Evolutionary conservation across 2,329 filamentous ascomycete genomes (phyloP).

Genomic region (Arachnopeziza araneosa): DNA sequence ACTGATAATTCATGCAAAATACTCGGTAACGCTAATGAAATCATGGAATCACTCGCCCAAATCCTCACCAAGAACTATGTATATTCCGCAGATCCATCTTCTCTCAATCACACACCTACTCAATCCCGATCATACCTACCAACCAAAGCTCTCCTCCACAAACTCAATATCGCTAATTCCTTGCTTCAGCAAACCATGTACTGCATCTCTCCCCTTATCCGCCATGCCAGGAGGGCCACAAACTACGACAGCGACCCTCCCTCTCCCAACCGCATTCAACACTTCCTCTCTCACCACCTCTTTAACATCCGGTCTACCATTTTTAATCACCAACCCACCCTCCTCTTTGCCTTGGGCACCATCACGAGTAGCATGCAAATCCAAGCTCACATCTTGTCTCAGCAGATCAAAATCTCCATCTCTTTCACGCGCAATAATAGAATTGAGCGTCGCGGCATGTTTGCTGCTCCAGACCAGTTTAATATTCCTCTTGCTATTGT

Average conservation of each 20-base stretch:
- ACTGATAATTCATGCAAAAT: too few relatives aligned
- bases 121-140: not conserved
- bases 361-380: not conserved
- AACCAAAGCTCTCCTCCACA: not conserved
- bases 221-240: constrained; percentile 42
- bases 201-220: constrained; percentile 36
- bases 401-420: not conserved
- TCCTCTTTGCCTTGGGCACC: constrained; percentile 15
- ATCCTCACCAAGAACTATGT: too few relatives aligned
- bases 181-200: constrained; percentile 9
- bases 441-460: not conserved
- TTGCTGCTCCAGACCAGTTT: not conserved
- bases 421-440: constrained; percentile 19
- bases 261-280: not conserved
- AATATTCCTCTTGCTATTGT: not conserved
- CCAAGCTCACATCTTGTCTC: not conserved
- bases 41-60: too few relatives aligned
- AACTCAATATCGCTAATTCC: not conserved
- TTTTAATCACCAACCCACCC: constrained; percentile 22
- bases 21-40: too few relatives aligned
- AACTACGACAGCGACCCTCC: constrained; percentile 34
- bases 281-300: not conserved
- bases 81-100: too few relatives aligned
- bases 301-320: not conserved
- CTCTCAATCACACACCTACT: too few relatives aligned